A percentile compares a stretch with the other conserved stretches of the same genome.
Evolutionary conservation across 208 protist species (phyloP).

Genomic region (Trypanosoma cruzi): DNA sequence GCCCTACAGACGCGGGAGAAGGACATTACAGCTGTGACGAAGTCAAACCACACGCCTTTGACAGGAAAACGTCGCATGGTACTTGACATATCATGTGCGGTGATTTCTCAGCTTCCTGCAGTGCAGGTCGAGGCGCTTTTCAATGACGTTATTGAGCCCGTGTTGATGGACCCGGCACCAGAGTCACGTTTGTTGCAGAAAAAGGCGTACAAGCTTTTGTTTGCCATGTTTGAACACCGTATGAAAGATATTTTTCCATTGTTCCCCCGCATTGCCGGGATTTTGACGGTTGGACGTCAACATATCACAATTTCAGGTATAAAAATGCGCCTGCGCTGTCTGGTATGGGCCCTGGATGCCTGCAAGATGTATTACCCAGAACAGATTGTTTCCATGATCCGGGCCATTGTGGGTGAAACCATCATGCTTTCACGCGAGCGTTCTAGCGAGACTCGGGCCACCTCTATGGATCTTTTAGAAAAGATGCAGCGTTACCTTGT

Average conservation of each 20-base stretch:
- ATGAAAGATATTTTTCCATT: conserved; percentile 77
- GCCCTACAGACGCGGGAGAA: conserved; percentile 30
- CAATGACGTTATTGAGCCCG: conserved; percentile 80
- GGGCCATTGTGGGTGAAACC: conserved; percentile 63
- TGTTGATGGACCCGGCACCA: conserved; percentile 74
- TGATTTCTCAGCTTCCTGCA: conserved; percentile 65
- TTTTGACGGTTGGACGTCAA: conserved; percentile 72
- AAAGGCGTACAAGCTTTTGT: conserved; percentile 91
- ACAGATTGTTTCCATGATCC: conserved; percentile 58
- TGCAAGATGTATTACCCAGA: conserved; percentile 88
- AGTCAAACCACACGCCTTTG: conserved; percentile 50
- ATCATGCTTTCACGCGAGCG: conserved; percentile 80
- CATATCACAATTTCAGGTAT: conserved; percentile 84
- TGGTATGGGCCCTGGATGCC: conserved; percentile 85
- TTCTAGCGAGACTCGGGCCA: conserved; percentile 74
- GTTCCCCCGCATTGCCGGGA: conserved; percentile 66
- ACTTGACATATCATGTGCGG: conserved; percentile 83
- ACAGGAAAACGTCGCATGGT: conserved; percentile 81
- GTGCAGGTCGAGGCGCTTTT: conserved; percentile 69
- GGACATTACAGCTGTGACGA: conserved; percentile 22
- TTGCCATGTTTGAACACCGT: conserved; percentile 83
- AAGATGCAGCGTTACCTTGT: conserved; percentile 87
- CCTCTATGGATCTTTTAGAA: conserved; percentile 87
- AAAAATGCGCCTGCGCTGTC: conserved; percentile 88
- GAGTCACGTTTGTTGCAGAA: conserved; percentile 86